Conservation (phyloP, 208 protist genomes). For the Trichomonas gallinae region DNA sequence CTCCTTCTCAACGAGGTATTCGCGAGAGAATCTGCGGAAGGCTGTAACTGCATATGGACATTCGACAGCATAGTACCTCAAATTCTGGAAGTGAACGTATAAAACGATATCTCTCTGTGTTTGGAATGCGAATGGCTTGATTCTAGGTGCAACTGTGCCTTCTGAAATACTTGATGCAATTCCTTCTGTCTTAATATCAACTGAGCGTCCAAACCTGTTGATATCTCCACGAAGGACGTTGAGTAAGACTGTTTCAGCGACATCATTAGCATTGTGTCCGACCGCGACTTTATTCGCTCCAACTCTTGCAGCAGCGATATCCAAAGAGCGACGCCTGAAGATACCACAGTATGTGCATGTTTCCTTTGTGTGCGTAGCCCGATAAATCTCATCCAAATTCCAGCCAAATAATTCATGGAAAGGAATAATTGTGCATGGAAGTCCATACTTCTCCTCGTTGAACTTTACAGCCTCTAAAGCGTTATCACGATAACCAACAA, state of each 20-base stretch:
- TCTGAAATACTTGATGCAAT: background rate
- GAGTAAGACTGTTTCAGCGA: slow-evolving; percentile 45
- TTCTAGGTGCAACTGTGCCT: background rate
- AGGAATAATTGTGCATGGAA: slow-evolving; percentile 38
- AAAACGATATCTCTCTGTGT: slow-evolving; percentile 46
- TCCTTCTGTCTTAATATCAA: slow-evolving; percentile 33
- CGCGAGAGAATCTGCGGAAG: slow-evolving; percentile 19
- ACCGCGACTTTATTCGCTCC: slow-evolving; percentile 33
- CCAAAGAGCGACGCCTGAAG: slow-evolving; percentile 37
- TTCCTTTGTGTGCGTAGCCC: background rate
- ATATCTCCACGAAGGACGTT: slow-evolving; percentile 40
- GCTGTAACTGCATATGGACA: slow-evolving; percentile 40
- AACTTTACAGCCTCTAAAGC: slow-evolving; percentile 36
- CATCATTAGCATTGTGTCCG: slow-evolving; percentile 51
- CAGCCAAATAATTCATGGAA: slow-evolving; percentile 42
- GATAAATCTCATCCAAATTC: slow-evolving; percentile 39
- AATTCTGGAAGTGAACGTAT: slow-evolving; percentile 38
- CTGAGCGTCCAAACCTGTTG: background rate
- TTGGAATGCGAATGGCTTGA: slow-evolving; percentile 38
- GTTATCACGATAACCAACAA: slow-evolving; percentile 44
- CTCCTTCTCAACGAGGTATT: background rate
- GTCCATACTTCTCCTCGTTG: slow-evolving; percentile 27
- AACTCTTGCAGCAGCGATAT: slow-evolving; percentile 31
- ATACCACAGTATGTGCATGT: slow-evolving; percentile 46
- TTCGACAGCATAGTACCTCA: slow-evolving; percentile 40